These are phyloP conservation scores for Xylariaceae sp. DNA, from an alignment of 2,329 filamentous ascomycete genomes.

Conservation along the genomic window DNA sequence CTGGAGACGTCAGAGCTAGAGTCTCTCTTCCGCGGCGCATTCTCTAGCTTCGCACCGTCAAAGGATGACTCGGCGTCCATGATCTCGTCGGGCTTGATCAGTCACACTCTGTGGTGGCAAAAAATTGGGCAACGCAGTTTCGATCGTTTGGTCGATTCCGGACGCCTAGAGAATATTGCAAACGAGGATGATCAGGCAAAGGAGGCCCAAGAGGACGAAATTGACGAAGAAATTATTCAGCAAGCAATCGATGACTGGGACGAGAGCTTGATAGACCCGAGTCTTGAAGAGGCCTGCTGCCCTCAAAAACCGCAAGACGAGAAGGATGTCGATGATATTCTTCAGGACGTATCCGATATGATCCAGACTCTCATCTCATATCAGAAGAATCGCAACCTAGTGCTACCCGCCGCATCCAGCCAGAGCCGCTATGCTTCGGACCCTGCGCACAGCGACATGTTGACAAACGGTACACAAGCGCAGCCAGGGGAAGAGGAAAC, in stretches of 20 bases:
- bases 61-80: slow-evolving; percentile 70
- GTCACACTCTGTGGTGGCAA: slow-evolving; percentile 70
- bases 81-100: slow-evolving; percentile 62
- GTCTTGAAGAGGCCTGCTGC: slow-evolving; percentile 50
- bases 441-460: slow-evolving; percentile 63
- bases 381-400: slow-evolving; percentile 72
- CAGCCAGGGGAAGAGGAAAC: slow-evolving; percentile 62
- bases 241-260: slow-evolving; percentile 57
- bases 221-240: slow-evolving; percentile 51
- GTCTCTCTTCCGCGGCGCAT: slow-evolving; percentile 69
- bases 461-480: slow-evolving; percentile 60
- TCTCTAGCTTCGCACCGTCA: slow-evolving; percentile 74
- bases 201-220: slow-evolving; percentile 32
- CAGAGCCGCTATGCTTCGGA: slow-evolving; percentile 58
- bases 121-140: slow-evolving; percentile 62
- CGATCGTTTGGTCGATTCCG: slow-evolving; percentile 57
- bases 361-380: slow-evolving; percentile 73
- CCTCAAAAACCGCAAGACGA: slow-evolving; percentile 49
- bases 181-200: slow-evolving; percentile 35
- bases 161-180: slow-evolving; percentile 36
- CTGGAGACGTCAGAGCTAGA: slow-evolving; percentile 65
- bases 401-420: slow-evolving; percentile 54
- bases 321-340: slow-evolving; percentile 63
- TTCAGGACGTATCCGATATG: slow-evolving; percentile 70
- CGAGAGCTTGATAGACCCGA: slow-evolving; percentile 54